phyloP scores from a whole-genome alignment of 106 monocot species.

The Apostasia shenzhenica region DNA sequence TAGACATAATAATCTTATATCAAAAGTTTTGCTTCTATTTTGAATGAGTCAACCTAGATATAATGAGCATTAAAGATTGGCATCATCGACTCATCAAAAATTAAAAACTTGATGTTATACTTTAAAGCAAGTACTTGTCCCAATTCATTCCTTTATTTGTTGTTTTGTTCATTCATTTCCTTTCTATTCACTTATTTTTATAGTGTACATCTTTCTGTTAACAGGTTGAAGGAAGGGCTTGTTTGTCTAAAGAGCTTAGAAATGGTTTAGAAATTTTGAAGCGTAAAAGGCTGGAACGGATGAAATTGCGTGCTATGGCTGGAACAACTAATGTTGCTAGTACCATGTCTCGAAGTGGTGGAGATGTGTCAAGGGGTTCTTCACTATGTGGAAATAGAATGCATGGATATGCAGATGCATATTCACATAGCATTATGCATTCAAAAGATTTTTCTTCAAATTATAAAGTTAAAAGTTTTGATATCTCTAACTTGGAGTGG shows the following conservation, averaged over 20 bases:
- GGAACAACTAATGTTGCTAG: conserved; percentile 22
- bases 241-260: conserved; percentile 43
- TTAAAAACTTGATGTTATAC: background rate
- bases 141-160: background rate
- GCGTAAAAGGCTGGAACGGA: conserved; percentile 34
- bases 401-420: conserved; percentile 18
- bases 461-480: conserved; percentile 45
- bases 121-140: background rate
- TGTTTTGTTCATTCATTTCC: background rate
- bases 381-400: conserved; percentile 35
- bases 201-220: background rate
- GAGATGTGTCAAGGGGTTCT: conserved; percentile 44
- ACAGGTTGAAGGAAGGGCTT: conserved; percentile 66
- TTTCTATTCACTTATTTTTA: background rate
- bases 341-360: conserved; percentile 55
- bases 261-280: conserved; percentile 62
- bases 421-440: conserved; percentile 2
- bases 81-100: background rate
- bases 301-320: conserved; percentile 19
- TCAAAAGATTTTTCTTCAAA: conserved; percentile 41
- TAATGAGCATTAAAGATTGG: background rate
- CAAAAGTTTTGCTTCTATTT: background rate
- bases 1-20: background rate
- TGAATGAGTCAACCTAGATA: background rate
- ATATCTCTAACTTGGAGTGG: conserved; percentile 76